Base-by-base conservation (phyloP, 768 basidiomycete species). In the Dendrothele bispora region DNA sequence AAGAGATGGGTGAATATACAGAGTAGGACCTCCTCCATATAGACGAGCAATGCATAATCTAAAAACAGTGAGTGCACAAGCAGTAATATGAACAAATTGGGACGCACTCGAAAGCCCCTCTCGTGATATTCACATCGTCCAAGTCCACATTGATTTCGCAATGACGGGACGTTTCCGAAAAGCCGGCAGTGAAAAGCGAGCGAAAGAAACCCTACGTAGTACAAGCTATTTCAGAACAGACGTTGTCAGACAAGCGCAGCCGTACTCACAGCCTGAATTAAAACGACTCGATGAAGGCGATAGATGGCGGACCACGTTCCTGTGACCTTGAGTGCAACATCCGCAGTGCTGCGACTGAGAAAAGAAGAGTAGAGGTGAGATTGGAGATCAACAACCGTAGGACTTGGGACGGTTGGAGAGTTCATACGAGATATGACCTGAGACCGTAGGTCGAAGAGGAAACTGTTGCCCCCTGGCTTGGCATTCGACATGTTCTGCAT, bases 201-300 rank as follows among this genome's bases (percentile, higher is more conserved):
- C 82, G 77, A 68, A 95, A 95, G 75, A 92, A 97, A 10, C 88
- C 93, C n/a, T n/a, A n/a, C n/a, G n/a, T n/a, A n/a, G n/a, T 49
- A n/a, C 41, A 43, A 56, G 51, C 37, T 38, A 48, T 34, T 14
- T 4, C 26, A 54, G 32, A 30, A 24, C 11, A 5, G 24, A 18
- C n/a, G 21, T n/a, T 6, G 36, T 37, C 36, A 37, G n/a, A 5
- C 14, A 32, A 24, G 24, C 36, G 17, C 38, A 21, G 36, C 17
- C 28, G 14, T 6, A 77, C 82, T 46, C 46, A 90, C 91, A 7
- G 91, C 83, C 65, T 95, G 94, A 35, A 92, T 91, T 50, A 95
- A 82, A 30, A 97, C 82, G 43, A 95, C 85, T 21, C 84, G 78
- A 65, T 97, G 94, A 5, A 93, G 72, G 36, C 74, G 79, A 70